Percentiles rank a stretch among this genome's conserved stretches.
phyloP scores from a whole-genome alignment of 345 rosid species.

The Euclidium syriacum region DNA sequence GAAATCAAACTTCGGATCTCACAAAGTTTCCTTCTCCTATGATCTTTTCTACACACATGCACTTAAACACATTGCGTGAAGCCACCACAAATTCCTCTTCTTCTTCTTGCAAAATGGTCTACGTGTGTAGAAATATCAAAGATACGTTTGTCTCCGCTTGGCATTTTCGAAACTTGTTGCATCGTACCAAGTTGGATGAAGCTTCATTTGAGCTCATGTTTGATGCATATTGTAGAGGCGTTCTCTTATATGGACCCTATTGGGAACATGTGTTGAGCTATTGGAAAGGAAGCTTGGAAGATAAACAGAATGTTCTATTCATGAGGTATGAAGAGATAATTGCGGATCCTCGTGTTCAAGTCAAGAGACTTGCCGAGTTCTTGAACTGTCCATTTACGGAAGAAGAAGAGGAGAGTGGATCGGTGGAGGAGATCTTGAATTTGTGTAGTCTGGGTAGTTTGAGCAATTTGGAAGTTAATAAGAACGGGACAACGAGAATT shows the following conservation, averaged over 20 bases:
- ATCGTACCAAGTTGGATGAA: slow-evolving; percentile 23
- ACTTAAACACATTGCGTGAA: slow-evolving; percentile 26
- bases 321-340: slow-evolving; percentile 48
- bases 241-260: slow-evolving; percentile 43
- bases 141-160: slow-evolving; percentile 33
- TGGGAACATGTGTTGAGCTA: slow-evolving; percentile 58
- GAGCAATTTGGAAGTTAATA: slow-evolving; percentile 49
- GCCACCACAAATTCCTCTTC: slow-evolving; percentile 14
- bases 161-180: slow-evolving; percentile 33
- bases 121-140: slow-evolving; percentile 46
- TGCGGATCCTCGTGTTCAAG: slow-evolving; percentile 29
- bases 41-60: slow-evolving; percentile 36
- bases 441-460: slow-evolving; percentile 46
- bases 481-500: slow-evolving; percentile 26
- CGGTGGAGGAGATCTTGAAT: slow-evolving; percentile 37
- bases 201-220: slow-evolving; percentile 31
- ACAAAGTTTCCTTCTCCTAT: slow-evolving; percentile 34
- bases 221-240: slow-evolving; percentile 30
- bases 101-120: slow-evolving; percentile 45
- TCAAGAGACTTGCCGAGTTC: slow-evolving; percentile 41
- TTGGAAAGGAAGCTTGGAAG: slow-evolving; percentile 49
- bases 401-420: slow-evolving; percentile 36
- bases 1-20: slow-evolving; percentile 23
- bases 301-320: slow-evolving; percentile 35
- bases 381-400: slow-evolving; percentile 40